Evolutionary conservation across 2,329 filamentous ascomycete genomes (phyloP), one percentile per base, ranked within the genome.

Genomic region (Tolypocladium guangdongense): DNA sequence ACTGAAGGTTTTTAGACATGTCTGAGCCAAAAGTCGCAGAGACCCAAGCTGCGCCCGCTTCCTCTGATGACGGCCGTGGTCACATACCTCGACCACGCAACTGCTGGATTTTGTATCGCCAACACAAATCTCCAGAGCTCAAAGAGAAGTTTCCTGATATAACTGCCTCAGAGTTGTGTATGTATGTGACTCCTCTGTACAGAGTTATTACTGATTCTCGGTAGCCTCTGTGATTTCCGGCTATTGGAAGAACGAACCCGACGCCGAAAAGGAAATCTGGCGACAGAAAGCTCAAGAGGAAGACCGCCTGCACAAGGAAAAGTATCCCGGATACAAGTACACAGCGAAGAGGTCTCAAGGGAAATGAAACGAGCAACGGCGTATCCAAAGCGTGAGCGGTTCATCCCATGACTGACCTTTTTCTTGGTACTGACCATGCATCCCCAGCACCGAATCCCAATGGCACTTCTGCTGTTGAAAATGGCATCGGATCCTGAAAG

Each of bases 31-130:
- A 50, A 45, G 22, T 20, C 4, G 27, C 37, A 18, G 32, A 41
- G 4, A 27, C 35, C 5, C 7, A 1, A 6, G 24, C 30, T 11
- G 22, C 36, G 20, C 20, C 37, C 20, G 38, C 38, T 35, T 37
- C 47, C 36, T 33, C 48, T 32, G 52, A 43, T n/a, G 36, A 50
- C n/a, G 49, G 41, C 8, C 27, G 27, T 2, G 50, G 47, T 30
- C 57, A 56, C 22, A 63, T 68, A 32, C 63, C 63, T 32, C 64
- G 65, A 5, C 64, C 66, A 3, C 58, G 60, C 37, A 69, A 70
- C 47, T 58, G 60, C 33, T 70, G 63, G 61, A 68, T 68, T 45
- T 56, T 70, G 2, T 70, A 68, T 49, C 65, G 66, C 14, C 62
- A 65, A 32, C 55, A 62, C 7, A 62, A 62, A 14, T 63, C 60